Base-by-base conservation (phyloP, 78 protist species). In the Dictyostelium intermedium region DNA sequence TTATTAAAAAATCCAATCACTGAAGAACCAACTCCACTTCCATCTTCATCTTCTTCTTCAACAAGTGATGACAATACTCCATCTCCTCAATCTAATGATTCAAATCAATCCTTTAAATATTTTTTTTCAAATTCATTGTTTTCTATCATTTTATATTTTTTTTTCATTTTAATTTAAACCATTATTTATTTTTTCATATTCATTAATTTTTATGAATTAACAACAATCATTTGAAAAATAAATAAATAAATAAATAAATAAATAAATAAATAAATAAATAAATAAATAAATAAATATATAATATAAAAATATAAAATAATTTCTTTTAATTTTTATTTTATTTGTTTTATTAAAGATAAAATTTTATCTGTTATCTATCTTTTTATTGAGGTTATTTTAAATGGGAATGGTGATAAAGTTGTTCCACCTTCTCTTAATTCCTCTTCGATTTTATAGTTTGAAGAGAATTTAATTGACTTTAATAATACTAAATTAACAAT, bases 381-480 rank as follows among this genome's bases (percentile, higher is more conserved):
- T 73, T 73, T 73, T 18, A 18, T 32, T 16, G 25, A 35, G 16
- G 10, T 13, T 9, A 73, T 16, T 73, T 30, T 34, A 73, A 73
- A 73, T 10, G 45, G 80, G 6, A 73, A 73, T 14, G 80, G 80
- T n/a, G 50, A 5, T 18, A 73, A 35, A 18, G 80, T 73, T 34
- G 27, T 18, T 4, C 80, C 80, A 18, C 41, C 41, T 35, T 73
- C 80, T 73, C 50, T 34, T 5, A 18, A 0, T 35, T 73, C 80
- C 5, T 25, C 41, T 56, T 56, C 3, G 0, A 73, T 73, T 5
- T 6, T 18, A 35, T 16, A 4, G 5, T 73, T 35, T 73, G 80
- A 73, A 13, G 80, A 18, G 20, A 73, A 73, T 73, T 73, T 73
- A 35, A 73, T 73, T 73, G 80, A 73, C 35, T 73, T 35, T 35